Evolutionary conservation across 1,284 basidiomycete species (phyloP).

Genomic region (Neonothopanus nambi): DNA sequence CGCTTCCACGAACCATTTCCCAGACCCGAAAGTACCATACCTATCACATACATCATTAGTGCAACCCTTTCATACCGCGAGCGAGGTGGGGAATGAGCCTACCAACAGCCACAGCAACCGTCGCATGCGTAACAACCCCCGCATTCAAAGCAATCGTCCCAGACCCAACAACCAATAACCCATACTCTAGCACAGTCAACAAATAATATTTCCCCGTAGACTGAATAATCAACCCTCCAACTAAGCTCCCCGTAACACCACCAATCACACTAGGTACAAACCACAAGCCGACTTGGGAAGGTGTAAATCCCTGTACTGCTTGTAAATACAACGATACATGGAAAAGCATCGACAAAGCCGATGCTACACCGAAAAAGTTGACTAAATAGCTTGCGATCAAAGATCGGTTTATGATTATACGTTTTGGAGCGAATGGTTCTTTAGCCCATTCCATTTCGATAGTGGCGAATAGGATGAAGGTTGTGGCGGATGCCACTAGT

Average conservation of each 20-base stretch:
- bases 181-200: conserved; percentile 46
- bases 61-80: background rate
- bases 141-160: conserved; percentile 38
- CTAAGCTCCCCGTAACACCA: conserved; percentile 49
- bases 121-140: conserved; percentile 37
- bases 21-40: conserved; percentile 40
- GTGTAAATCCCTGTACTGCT: conserved; percentile 47
- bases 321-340: conserved; percentile 58
- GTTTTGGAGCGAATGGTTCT: conserved; percentile 59
- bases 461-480: conserved; percentile 33
- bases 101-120: conserved; percentile 44
- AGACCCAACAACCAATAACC: conserved; percentile 40
- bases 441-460: conserved; percentile 48
- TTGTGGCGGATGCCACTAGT: conserved; percentile 31
- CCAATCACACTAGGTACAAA: conserved; percentile 49
- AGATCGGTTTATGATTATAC: conserved; percentile 49
- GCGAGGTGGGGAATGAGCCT: conserved; percentile 13
- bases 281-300: conserved; percentile 49
- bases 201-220: conserved; percentile 56
- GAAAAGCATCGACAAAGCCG: conserved; percentile 49
- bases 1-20: conserved; percentile 46
- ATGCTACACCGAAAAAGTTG: conserved; percentile 56
- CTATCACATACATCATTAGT: background rate
- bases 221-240: conserved; percentile 56
- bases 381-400: conserved; percentile 57